Evolutionary conservation across 768 basidiomycete species (phyloP).

Genomic region (Auricularia sp.): DNA sequence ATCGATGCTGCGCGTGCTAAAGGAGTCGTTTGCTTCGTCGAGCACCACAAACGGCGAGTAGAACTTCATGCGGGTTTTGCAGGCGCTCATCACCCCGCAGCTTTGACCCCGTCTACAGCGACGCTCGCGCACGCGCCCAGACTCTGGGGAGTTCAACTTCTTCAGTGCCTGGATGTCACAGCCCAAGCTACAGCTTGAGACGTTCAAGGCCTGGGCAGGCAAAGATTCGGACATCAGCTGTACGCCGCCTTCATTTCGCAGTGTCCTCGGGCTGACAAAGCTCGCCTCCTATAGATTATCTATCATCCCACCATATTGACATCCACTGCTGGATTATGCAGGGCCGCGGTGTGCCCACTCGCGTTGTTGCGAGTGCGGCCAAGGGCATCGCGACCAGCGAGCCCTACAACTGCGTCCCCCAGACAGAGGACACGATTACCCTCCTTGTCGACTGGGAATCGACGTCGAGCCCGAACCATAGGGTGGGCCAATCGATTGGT

Average conservation of each 20-base stretch:
- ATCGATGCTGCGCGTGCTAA: conserved; percentile 68
- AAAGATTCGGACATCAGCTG: conserved; percentile 88
- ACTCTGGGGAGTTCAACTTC: conserved; percentile 83
- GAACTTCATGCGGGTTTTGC: not conserved
- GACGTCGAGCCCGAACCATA: conserved; percentile 58
- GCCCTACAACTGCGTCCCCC: conserved; percentile 75
- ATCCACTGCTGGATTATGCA: conserved; percentile 80
- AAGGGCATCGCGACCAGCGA: conserved; percentile 84
- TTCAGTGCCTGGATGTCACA: conserved; percentile 98
- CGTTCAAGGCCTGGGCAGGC: conserved; percentile 92
- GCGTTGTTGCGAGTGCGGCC: conserved; percentile 84
- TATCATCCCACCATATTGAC: conserved; percentile 91
- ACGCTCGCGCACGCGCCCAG: conserved; percentile 69
- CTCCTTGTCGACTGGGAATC: conserved; percentile 92
- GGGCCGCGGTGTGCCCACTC: conserved; percentile 63
- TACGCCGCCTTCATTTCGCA: conserved; percentile 2
- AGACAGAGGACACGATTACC: conserved; percentile 92
- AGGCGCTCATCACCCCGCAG: conserved; percentile 21
- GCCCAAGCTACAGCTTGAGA: conserved; percentile 89
- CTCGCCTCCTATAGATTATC: conserved; percentile 61
- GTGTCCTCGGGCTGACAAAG: conserved; percentile 7
- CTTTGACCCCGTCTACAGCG: conserved; percentile 87
- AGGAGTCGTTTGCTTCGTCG: conserved; percentile 84
- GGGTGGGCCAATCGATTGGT: not conserved
- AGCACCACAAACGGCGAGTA: conserved; percentile 77